phyloP scores from a whole-genome alignment of 2,329 filamentous ascomycete genomes.

The Fusarium compactum region DNA sequence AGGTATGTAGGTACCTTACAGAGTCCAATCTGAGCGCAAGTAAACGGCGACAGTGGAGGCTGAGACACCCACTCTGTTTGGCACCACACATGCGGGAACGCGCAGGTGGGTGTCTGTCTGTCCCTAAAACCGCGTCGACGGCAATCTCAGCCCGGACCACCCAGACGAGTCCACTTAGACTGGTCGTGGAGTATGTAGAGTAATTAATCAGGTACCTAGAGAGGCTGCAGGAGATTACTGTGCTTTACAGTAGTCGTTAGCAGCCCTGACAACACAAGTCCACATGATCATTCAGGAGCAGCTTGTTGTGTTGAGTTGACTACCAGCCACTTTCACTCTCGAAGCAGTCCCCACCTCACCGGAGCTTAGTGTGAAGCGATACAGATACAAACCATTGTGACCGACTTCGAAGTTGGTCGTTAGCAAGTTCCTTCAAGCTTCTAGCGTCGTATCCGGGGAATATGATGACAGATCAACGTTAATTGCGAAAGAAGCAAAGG shows the following conservation, averaged over 20 bases:
- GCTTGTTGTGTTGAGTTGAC: slow-evolving; percentile 38
- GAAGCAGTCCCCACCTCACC: slow-evolving; percentile 40
- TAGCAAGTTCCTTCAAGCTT: slow-evolving; percentile 2
- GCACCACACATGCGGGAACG: slow-evolving; percentile 41
- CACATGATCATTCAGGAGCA: slow-evolving; percentile 29
- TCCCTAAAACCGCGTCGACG: slow-evolving; percentile 47
- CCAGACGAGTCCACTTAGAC: slow-evolving; percentile 18
- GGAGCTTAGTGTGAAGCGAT: slow-evolving; percentile 36
- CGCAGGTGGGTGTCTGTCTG: slow-evolving; percentile 28
- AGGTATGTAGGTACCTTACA: too few relatives aligned
- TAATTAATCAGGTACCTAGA: slow-evolving; percentile 9
- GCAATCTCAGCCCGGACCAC: slow-evolving; percentile 47
- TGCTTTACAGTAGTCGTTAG: slow-evolving; percentile 1
- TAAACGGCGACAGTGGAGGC: slow-evolving; percentile 40
- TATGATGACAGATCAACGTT: slow-evolving; percentile 33
- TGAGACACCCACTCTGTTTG: slow-evolving; percentile 41
- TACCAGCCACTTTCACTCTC: slow-evolving; percentile 17
- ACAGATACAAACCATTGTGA: slow-evolving; percentile 1
- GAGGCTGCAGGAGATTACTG: slow-evolving; percentile 39
- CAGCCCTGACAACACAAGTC: slow-evolving; percentile 22
- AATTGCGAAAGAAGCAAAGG: slow-evolving; percentile 43
- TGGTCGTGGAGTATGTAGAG: slow-evolving; percentile 29
- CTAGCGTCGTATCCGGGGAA: slow-evolving; percentile 38
- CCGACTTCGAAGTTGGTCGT: slow-evolving; percentile 3
- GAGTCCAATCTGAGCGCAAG: slow-evolving; percentile 25